Percentiles rank a stretch among this genome's conserved stretches.
Evolutionary conservation across 768 basidiomycete genomes (phyloP).

Genomic region (Tulasnella sp.): DNA sequence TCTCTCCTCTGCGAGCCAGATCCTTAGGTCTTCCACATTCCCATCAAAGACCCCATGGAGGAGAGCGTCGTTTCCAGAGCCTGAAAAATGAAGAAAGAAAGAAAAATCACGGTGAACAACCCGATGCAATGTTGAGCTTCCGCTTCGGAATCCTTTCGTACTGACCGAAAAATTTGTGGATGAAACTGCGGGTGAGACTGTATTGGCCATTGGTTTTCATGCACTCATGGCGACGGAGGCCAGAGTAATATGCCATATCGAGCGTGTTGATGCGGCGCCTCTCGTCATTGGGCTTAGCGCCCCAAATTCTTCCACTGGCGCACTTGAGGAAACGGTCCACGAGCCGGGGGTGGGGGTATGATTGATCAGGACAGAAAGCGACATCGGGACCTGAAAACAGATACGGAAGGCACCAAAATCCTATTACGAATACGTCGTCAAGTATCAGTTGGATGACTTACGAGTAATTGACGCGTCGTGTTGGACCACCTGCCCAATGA

Average conservation of each 20-base stretch:
- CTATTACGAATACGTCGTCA: neutral
- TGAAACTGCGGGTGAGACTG: constrained; percentile 29
- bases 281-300: constrained; percentile 43
- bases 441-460: constrained; percentile 9
- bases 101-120: neutral
- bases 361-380: constrained; percentile 41
- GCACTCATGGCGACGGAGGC: constrained; percentile 51
- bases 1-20: constrained; percentile 53
- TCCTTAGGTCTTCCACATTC: constrained; percentile 41
- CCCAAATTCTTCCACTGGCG: neutral
- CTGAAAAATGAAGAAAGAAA: neutral
- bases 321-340: constrained; percentile 26
- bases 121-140: neutral
- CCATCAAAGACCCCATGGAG: constrained; percentile 59
- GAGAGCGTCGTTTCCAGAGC: constrained; percentile 42
- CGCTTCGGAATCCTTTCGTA: too few relatives aligned
- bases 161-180: constrained; percentile 50
- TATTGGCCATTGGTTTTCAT: constrained; percentile 45
- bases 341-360: constrained; percentile 40
- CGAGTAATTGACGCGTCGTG: constrained; percentile 22
- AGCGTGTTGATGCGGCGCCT: constrained; percentile 35
- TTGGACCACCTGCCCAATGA: constrained; percentile 17
- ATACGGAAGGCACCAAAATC: neutral
- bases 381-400: constrained; percentile 41
- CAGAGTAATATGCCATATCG: constrained; percentile 47